Evolutionary conservation across 2,329 filamentous ascomycete species (phyloP).

Genomic region (Botrytis porri): DNA sequence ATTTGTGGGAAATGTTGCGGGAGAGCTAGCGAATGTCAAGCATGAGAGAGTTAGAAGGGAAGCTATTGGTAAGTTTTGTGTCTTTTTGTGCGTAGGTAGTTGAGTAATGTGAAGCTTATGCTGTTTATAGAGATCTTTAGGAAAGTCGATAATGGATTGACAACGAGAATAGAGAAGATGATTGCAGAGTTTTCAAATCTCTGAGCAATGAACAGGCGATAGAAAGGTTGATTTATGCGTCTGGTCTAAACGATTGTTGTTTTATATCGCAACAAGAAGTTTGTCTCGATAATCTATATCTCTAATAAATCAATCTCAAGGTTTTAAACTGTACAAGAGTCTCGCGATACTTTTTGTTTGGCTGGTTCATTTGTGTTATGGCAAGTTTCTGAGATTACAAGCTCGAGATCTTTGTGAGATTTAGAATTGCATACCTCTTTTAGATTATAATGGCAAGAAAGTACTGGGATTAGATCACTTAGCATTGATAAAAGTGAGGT

Average conservation of each 20-base stretch:
- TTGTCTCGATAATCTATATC: neutral
- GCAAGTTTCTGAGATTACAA: neutral
- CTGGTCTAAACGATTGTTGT: neutral
- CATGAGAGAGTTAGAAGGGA: neutral
- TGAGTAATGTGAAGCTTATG: neutral
- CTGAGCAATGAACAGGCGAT: no score
- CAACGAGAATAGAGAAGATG: neutral
- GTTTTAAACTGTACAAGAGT: neutral
- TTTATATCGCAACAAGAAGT: neutral
- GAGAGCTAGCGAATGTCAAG: neutral
- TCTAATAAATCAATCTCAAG: neutral
- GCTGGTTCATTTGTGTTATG: neutral
- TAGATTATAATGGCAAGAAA: neutral
- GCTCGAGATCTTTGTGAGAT: neutral
- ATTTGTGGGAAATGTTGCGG: neutral
- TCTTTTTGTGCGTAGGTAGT: neutral
- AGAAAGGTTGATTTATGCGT: neutral
- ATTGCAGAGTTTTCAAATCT: neutral
- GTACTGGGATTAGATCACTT: neutral
- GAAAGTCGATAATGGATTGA: neutral
- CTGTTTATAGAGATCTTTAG: neutral
- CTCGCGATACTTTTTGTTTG: neutral
- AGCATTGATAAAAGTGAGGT: neutral
- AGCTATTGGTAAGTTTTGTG: neutral
- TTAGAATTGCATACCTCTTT: neutral